Base-by-base conservation (phyloP, 2,329 filamentous ascomycete genomes). In the Colletotrichum acutatum region DNA sequence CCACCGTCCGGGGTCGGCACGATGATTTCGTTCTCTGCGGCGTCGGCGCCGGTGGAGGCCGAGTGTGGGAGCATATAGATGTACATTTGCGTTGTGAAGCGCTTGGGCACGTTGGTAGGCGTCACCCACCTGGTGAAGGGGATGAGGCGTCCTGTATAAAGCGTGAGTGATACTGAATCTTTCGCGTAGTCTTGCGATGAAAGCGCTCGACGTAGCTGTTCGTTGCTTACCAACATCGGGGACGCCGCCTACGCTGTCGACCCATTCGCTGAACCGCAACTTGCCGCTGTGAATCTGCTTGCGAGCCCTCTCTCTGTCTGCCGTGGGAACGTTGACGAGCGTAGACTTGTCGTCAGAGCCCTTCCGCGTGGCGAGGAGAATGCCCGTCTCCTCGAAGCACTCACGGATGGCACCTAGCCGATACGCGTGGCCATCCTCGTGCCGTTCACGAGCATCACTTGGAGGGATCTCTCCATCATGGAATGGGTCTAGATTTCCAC, bases 41-140 rank as follows among this genome's bases (percentile, higher is more conserved):
- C 83, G 61, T 54, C 81, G 75, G 75, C 83, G 76, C 74, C 77
- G 37, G 77, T 78, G 6, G 76, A 60, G 7, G 75, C 74, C n/a
- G 83, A 81, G 12, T 92, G 83, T 0, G 95, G 95, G 3, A 98
- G 87, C 82, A 97, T 92, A 83, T 98, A 98, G 12, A 98, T 82
- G 83, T 98, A 99, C 96, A 98, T 98, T 80, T 98, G 95, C 0
- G 96, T 98, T 0, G 94, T 94, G 84, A 97, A 99, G 58, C 97
- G 90, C 77, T 92, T 94, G 0, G 91, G 89, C 1, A 92, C 85
- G 74, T 89, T 90, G 0, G 86, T 82, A 0, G 96, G 96, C 2
- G 97, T 98, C 68, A 98, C 88, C 97, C 97, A 98, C 66, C 94
- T 90, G 0, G 95, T 98, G 79, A 97, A 98, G 0, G 95, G 95